Base-by-base conservation (phyloP, 768 basidiomycete genomes). In the Tylopilus rubrobrunneus region DNA sequence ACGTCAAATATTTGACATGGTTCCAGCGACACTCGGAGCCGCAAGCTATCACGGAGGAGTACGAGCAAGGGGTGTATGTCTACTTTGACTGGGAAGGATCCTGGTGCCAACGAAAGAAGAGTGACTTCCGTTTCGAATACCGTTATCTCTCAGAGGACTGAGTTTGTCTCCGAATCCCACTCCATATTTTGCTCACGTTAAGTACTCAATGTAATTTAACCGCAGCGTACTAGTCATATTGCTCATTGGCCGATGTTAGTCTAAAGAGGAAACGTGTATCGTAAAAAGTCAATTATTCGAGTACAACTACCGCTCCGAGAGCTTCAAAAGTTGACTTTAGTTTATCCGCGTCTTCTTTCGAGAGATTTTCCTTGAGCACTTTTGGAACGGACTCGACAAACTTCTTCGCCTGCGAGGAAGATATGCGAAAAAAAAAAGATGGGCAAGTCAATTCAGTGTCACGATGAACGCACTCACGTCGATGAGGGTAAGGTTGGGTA, bases 61-160 rank as follows among this genome's bases (percentile, higher is more conserved):
- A 98, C 70, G 97, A 99, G 73, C 95, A 98, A 74, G 97, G 97
- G 14, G 93, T 97, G 14, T 99, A 99, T 71, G 90, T 97, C 33
- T 99, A 99, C 78, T 98, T 98, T 71, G 96, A 98, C 73, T 98
- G 95, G 95, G 95, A 98, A 71, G 92, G 92, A 47, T 92, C 90
- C 58, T 99, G 96, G 97, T 97, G 94, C 70, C 93, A 96, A 69
- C 81, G 96, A 67, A 92, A 94, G 77, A 99, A 99, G 79, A 86
- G 88, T 67, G 95, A 98, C 71, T 99, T 98, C 80, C 86, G 93
- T 25, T 98, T 92, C 65, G 89, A 95, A 73, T 96, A 96, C 71
- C 90, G 93, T 57, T 95, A 95, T 76, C 76, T 96, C 51, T 93
- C 90, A 3, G 92, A 96, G 70, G 92, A 96, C 47, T 68, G 39